Evolutionary conservation across 1,284 basidiomycete genomes (phyloP).

Genomic region (Austroboletus sp.): DNA sequence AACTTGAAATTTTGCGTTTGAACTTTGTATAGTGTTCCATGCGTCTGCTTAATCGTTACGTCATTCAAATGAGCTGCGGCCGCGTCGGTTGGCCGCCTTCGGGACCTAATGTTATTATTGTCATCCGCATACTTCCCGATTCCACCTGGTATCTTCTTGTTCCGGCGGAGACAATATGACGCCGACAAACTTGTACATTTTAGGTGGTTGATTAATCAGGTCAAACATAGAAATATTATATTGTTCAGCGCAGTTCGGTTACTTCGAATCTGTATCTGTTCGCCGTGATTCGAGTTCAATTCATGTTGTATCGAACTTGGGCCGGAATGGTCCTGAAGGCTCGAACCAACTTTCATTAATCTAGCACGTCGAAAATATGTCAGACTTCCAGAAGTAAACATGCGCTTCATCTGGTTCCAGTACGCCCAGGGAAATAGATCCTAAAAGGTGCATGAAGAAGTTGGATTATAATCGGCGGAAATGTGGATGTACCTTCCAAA

Average conservation of each 20-base stretch:
- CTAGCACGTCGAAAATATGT: slow-evolving; percentile 30
- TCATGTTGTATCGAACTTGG: slow-evolving; percentile 32
- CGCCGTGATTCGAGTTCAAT: slow-evolving; percentile 1
- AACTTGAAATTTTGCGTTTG: background rate
- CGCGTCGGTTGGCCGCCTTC: background rate
- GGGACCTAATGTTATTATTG: slow-evolving; percentile 2
- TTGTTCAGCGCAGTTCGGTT: background rate
- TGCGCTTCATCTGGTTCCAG: slow-evolving; percentile 61
- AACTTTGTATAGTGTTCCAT: background rate
- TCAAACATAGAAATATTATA: background rate
- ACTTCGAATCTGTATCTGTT: background rate
- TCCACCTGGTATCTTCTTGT: background rate
- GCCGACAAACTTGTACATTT: slow-evolving; percentile 7
- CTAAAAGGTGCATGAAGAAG: slow-evolving; percentile 28
- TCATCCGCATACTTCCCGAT: slow-evolving; percentile 1
- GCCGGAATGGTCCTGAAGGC: slow-evolving; percentile 44
- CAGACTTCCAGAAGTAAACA: background rate
- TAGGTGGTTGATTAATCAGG: background rate
- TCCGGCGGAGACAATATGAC: slow-evolving; percentile 17
- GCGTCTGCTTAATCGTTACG: background rate
- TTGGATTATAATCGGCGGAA: background rate
- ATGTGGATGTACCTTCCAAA: slow-evolving; percentile 66
- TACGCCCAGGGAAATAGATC: slow-evolving; percentile 86
- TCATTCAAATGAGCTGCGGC: background rate
- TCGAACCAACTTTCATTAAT: slow-evolving; percentile 67